Conservation (phyloP, 768 basidiomycete genomes). For the Solioccasus polychromus region DNA sequence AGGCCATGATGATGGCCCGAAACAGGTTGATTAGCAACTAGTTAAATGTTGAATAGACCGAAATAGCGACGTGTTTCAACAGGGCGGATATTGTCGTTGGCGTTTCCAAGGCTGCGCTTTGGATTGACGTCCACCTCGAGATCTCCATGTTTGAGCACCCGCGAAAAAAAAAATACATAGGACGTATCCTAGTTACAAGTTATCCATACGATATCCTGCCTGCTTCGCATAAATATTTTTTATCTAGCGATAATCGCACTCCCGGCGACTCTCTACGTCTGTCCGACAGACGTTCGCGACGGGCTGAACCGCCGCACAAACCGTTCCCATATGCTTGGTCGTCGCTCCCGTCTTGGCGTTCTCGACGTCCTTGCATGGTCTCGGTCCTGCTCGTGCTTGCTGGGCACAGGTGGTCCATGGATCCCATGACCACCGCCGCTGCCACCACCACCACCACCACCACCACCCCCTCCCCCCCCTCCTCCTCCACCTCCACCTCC, state of each 20-base stretch:
- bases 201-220: too few relatives aligned
- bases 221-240: background rate
- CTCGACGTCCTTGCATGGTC: background rate
- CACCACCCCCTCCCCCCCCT: background rate
- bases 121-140: too few relatives aligned
- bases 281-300: conserved; percentile 18
- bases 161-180: too few relatives aligned
- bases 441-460: background rate
- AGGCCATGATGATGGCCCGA: conserved; percentile 10
- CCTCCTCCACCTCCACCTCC: too few relatives aligned
- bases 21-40: background rate
- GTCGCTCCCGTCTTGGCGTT: conserved; percentile 13
- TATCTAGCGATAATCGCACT: too few relatives aligned
- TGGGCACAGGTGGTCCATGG: background rate
- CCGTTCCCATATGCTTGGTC: conserved; percentile 25
- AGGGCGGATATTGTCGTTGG: background rate
- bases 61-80: conserved; percentile 17
- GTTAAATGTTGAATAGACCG: conserved; percentile 9
- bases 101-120: too few relatives aligned
- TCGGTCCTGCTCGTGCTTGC: conserved; percentile 8
- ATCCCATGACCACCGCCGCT: background rate
- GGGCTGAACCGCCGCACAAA: conserved; percentile 25
- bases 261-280: conserved; percentile 7
- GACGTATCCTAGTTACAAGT: too few relatives aligned
- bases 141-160: too few relatives aligned